Evolutionary conservation across 768 basidiomycete species (phyloP), one percentile per base, ranked within the genome.

Genomic region (Lentinula edodes): DNA sequence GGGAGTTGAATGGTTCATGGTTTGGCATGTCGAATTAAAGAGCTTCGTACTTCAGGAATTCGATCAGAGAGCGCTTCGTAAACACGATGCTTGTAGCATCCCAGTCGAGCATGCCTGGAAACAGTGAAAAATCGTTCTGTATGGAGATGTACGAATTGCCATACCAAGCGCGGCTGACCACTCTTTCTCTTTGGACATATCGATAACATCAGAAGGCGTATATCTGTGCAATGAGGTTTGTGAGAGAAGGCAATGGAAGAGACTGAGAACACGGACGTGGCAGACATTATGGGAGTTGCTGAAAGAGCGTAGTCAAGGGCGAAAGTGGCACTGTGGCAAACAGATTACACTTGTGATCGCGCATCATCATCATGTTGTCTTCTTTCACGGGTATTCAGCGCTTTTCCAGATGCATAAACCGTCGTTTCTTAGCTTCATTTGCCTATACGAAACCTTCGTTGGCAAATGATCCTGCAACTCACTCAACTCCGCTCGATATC

Each of bases 91-190:
- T 83, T 52, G 87, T 90, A 12, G 74, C 70, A 68, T 91, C 90
- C 90, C 90, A 91, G 72, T 92, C 90, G 64, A 92, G 76, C 84
- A 89, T 82, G 63, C 89, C 90, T 90, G 59, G 3, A 36, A 48
- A 42, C 10, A 32, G 10, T 62, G 12, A 61, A 23, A 18, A 48
- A 23, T 48, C 5, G 20, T 46, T 8, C 20, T 6, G 5, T 9
- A 9, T 8, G 13, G 51, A 34, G 16, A 52, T 34, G 28, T 16
- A 28, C 16, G 56, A 34, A 9, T 13, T 34, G 35, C 0, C 78
- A 32, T 55, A 86, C 90, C 90, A 18, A 91, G 75, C 65, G 80
- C 80, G 62, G 83, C 74, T 35, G 88, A 73, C 90, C 90, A 92
- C 64, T 90, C 86, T 64, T 80, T 84, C 69, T 90, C 89, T 64